Evolutionary conservation across 805 yeast species (phyloP).

Genomic region (Candida ascalaphidarum): DNA sequence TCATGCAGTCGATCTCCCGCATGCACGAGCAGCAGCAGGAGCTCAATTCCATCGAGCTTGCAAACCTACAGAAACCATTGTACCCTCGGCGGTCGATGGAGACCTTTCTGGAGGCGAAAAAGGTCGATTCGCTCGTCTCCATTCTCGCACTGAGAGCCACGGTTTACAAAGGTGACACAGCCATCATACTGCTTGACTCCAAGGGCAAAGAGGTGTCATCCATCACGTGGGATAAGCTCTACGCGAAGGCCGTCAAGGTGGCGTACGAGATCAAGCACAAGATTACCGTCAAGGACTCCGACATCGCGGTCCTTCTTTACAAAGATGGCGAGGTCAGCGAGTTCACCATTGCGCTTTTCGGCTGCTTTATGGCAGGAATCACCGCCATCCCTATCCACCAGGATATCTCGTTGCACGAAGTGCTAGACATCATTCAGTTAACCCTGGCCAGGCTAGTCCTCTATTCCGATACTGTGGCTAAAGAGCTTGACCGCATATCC

Average conservation of each 20-base stretch:
- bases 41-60: constrained; percentile 15
- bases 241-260: constrained; percentile 74
- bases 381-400: constrained; percentile 91
- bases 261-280: constrained; percentile 76
- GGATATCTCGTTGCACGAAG: constrained; percentile 58
- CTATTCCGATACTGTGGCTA: constrained; percentile 72
- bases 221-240: constrained; percentile 86
- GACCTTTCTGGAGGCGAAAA: constrained; percentile 10
- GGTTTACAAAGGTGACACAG: constrained; percentile 52
- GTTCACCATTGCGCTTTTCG: constrained; percentile 77
- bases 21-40: constrained; percentile 25
- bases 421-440: constrained; percentile 58
- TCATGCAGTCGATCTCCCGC: constrained; percentile 27
- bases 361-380: constrained; percentile 87
- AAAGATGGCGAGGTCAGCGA: constrained; percentile 80
- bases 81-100: constrained; percentile 44
- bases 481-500: constrained; percentile 58
- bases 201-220: constrained; percentile 73
- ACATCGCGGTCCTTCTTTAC: constrained; percentile 76
- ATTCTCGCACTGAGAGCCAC: constrained; percentile 68
- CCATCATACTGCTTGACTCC: constrained; percentile 62
- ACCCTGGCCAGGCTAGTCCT: constrained; percentile 75
- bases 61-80: constrained; percentile 47
- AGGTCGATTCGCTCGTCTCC: constrained; percentile 53
- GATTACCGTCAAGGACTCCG: constrained; percentile 67